Evolutionary conservation across 75 land plant species (phyloP), one percentile per base, ranked within the genome.

Genomic region (Pinus taeda): DNA sequence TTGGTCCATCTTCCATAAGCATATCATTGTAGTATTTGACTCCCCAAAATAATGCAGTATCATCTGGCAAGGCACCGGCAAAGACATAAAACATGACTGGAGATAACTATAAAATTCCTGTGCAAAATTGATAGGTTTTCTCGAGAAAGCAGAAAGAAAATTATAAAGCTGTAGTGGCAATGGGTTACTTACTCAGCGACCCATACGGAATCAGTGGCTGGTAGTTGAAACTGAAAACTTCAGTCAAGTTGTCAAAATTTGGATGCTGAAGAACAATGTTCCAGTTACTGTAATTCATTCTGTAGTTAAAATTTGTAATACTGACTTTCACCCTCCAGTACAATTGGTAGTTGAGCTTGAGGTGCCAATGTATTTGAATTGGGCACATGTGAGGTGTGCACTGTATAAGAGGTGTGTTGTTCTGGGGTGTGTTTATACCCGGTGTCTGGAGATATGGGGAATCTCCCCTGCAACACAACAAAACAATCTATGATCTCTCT

Each of bases 301-400:
- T 42, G 73, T 91, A 80, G 53, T 90, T 90, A 74, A 89, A 83
- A 75, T 91, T 91, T 49, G 83, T 90, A 45, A 91, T 75, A 67
- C 89, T 81, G 73, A 91, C 57, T 81, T 91, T 91, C 33, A 86
- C 93, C 26, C 93, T 75, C 93, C 93, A 91, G 64, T 91, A 87
- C 14, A 81, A 76, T 80, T 82, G 45, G 80, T 91, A 91, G 74
- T 87, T 91, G 33, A 80, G 71, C 83, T 91, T 91, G 20, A 91
- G 87, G 60, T 91, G 93, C 93, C 93, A 91, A 60, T 91, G 93
- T 15, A 91, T 77, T 69, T 83, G 82, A 30, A 91, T 71, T 0
- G 93, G 93, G 79, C 93, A 91, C 93, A 91, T 91, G 61, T 91
- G 90, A 4, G 49, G 17, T 13, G 93, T 89, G 81, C 93, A 91